These are phyloP conservation scores for Amanita jacksonii DNA, from an alignment of 768 basidiomycete species.

Conservation along the genomic window DNA sequence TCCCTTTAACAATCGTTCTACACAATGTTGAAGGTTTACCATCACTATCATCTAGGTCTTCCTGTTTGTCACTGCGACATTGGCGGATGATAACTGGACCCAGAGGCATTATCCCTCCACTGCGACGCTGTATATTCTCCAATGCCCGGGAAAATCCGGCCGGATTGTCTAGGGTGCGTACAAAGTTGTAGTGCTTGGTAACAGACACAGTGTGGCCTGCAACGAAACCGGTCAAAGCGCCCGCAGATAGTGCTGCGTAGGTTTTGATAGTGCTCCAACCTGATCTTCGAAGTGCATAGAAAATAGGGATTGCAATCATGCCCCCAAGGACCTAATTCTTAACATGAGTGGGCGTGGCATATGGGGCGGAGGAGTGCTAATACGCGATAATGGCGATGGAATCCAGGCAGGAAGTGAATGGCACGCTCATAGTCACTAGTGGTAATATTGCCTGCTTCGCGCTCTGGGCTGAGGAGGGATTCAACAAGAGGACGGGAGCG, in stretches of 20 bases:
- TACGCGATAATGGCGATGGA: conserved; percentile 30
- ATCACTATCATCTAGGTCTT: neutral
- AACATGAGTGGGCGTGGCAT: conserved; percentile 1
- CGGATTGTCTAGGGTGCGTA: conserved; percentile 30
- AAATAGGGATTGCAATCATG: conserved; percentile 10
- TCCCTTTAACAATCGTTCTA: neutral
- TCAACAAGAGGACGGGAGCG: conserved; percentile 29
- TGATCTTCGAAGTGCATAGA: conserved; percentile 16
- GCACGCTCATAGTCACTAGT: conserved; percentile 49
- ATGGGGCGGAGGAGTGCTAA: conserved; percentile 7
- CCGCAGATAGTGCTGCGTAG: conserved; percentile 14
- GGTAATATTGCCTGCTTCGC: conserved; percentile 39
- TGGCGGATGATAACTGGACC: conserved; percentile 22
- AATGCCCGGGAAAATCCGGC: conserved; percentile 30
- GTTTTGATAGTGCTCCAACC: conserved; percentile 15
- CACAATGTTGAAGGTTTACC: neutral
- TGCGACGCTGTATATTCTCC: conserved; percentile 34
- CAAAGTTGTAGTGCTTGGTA: conserved; percentile 25
- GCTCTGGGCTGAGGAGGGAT: conserved; percentile 42
- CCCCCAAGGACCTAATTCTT: conserved; percentile 11
- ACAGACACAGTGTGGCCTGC: conserved; percentile 21
- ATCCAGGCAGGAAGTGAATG: conserved; percentile 40
- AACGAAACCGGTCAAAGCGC: conserved; percentile 21
- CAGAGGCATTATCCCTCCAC: conserved; percentile 20
- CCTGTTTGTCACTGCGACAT: conserved; percentile 8